Evolutionary conservation across 768 basidiomycete species (phyloP), one percentile per base, ranked within the genome.

Genomic region (Infundibulicybe gibba): DNA sequence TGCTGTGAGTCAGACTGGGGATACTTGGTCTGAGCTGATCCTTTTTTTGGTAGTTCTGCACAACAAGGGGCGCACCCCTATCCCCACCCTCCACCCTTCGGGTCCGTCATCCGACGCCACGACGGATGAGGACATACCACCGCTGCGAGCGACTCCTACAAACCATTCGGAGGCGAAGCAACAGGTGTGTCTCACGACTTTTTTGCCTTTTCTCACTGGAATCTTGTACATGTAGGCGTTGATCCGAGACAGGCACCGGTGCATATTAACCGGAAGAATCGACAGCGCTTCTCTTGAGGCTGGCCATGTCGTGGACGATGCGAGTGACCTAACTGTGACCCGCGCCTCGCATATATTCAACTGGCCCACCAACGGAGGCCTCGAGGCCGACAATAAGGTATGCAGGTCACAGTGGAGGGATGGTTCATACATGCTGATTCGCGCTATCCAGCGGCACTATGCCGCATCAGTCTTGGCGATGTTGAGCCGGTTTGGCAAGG

Each of bases 371-470:
- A n/a, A n/a, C n/a, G n/a, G n/a, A n/a, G n/a, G n/a, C n/a, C n/a
- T n/a, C n/a, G n/a, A n/a, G n/a, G n/a, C n/a, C n/a, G n/a, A n/a
- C n/a, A n/a, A n/a, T n/a, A n/a, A n/a, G n/a, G n/a, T n/a, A n/a
- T n/a, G n/a, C n/a, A n/a, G n/a, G n/a, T n/a, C n/a, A n/a, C n/a
- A n/a, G n/a, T n/a, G n/a, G n/a, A n/a, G n/a, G n/a, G n/a, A n/a
- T n/a, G n/a, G n/a, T n/a, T n/a, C n/a, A n/a, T n/a, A n/a, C n/a
- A n/a, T n/a, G n/a, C n/a, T n/a, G n/a, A n/a, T n/a, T n/a, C n/a
- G n/a, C n/a, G n/a, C n/a, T n/a, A n/a, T n/a, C n/a, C n/a, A 59
- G 54, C 40, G 19, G 14, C 44, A 40, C 14, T 59, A 51, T 46
- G 42, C 55, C 17, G 44, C 50, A 13, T 14, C 47, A 20, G 49